phyloP scores from a whole-genome alignment of 2,329 filamentous ascomycete species.

The Penicillium sp. region DNA sequence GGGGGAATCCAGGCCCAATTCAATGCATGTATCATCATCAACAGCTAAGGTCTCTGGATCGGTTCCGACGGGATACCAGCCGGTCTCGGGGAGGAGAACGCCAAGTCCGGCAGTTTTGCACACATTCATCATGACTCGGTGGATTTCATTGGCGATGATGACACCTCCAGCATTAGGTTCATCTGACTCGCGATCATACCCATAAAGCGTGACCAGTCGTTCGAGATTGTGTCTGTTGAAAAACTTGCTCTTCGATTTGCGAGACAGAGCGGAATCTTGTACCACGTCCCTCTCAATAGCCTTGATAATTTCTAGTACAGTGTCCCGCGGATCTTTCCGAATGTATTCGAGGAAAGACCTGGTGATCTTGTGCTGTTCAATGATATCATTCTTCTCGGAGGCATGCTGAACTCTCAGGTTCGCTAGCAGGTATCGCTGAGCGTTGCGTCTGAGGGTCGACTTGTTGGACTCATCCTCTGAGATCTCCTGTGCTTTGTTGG shows the following conservation, averaged over 20 bases:
- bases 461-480: conserved; percentile 63
- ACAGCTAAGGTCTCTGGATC: conserved; percentile 57
- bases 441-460: conserved; percentile 78
- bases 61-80: conserved; percentile 75
- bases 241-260: conserved; percentile 70
- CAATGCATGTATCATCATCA: conserved; percentile 51
- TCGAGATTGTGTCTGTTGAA: conserved; percentile 73
- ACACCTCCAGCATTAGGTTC: conserved; percentile 45
- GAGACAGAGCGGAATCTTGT: conserved; percentile 69
- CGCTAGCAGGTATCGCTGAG: conserved; percentile 75
- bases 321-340: conserved; percentile 70
- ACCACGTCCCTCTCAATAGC: conserved; percentile 69
- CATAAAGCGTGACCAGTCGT: conserved; percentile 70
- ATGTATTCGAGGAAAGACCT: conserved; percentile 72
- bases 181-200: conserved; percentile 48
- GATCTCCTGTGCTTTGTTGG: conserved; percentile 58
- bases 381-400: conserved; percentile 75
- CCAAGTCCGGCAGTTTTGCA: conserved; percentile 74
- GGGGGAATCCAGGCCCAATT: conserved; percentile 66
- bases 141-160: conserved; percentile 65
- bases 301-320: conserved; percentile 72
- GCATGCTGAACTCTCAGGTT: conserved; percentile 75
- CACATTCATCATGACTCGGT: conserved; percentile 70
- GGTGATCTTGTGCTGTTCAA: conserved; percentile 70
- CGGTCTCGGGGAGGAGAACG: conserved; percentile 70